These are phyloP conservation scores for Pythium sukuiense DNA, from an alignment of 352 stramenopile genomes.

Conservation along the genomic window DNA sequence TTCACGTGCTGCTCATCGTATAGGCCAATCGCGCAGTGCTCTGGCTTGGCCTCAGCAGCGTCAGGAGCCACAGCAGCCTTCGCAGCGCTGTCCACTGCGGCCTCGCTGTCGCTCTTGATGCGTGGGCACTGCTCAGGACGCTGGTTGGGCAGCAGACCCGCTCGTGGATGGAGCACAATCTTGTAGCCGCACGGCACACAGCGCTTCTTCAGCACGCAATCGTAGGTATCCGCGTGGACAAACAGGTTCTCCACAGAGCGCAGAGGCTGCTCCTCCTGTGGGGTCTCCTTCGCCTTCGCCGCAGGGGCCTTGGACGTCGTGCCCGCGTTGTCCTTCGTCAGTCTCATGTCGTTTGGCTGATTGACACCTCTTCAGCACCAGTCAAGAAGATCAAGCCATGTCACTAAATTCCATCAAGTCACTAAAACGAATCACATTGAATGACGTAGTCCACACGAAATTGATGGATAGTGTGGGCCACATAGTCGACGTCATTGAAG, in stretches of 20 bases:
- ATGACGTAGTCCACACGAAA: constrained; percentile 15
- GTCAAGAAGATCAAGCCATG: constrained; percentile 27
- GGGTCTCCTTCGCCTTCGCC: background rate
- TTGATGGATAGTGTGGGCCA: constrained; percentile 1
- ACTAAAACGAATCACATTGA: too few relatives aligned
- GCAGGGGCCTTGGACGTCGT: background rate
- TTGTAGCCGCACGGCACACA: constrained; percentile 90
- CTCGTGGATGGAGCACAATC: constrained; percentile 62
- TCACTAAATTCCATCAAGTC: constrained; percentile 15
- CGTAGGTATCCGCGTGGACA: constrained; percentile 67
- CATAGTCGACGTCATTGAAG: constrained; percentile 11
- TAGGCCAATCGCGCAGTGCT: constrained; percentile 38
- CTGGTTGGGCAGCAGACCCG: constrained; percentile 66
- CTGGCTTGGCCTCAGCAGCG: constrained; percentile 10
- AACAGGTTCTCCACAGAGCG: constrained; percentile 58
- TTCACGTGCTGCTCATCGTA: constrained; percentile 52
- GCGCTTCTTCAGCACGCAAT: constrained; percentile 57
- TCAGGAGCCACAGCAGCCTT: background rate
- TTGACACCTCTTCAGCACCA: constrained; percentile 17
- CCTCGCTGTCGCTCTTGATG: constrained; percentile 25
- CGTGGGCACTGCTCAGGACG: constrained; percentile 75
- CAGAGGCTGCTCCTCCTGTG: constrained; percentile 11
- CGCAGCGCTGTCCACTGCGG: background rate
- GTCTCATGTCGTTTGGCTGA: constrained; percentile 3
- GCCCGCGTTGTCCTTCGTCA: constrained; percentile 7